Evolutionary conservation across 2,329 filamentous ascomycete genomes (phyloP), one percentile per base, ranked within the genome.

Genomic region (Alternaria triticina): DNA sequence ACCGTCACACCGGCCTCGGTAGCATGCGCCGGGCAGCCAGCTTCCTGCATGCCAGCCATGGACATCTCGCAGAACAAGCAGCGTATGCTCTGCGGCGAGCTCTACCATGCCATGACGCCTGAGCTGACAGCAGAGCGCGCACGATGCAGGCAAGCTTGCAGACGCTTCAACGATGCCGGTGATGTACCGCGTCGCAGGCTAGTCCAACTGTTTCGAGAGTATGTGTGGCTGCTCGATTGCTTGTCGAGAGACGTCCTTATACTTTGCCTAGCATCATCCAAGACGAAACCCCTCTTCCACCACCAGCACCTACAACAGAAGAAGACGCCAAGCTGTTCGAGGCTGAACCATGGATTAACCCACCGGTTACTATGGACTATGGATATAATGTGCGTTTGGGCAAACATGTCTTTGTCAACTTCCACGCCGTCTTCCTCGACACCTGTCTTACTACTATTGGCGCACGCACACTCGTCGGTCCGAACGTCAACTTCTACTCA

Each of bases 391-490:
- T 95, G 49, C 87, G 85, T 60, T 77, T 94, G 8, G 93, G 91
- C 17, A 82, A 87, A 47, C 88, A 89, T 58, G 91, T 92, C 13
- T 96, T 89, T 73, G 85, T 97, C 77, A 97, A 91, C 80, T 89
- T 86, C 76, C 90, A 93, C 79, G 90, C 87, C 70, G 89, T 88
- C 6, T 91, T 93, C 75, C 82, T 96, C 28, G 94, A 97, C 76
- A 94, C 91, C 1, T 91, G 89, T 76, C 80, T 84, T 27, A 91
- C 96, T 59, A 89, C 85, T 1, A 88, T 97, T 52, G 94, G 94
- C 1, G 86, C 89, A 5, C 88, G 93, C 57, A 95, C 92, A 1
- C 82, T 97, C 25, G 83, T 96, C 45, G 94, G 92, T 0, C 92
- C 94, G 2, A 92, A 93, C 74, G 91, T 93, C 45, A 89, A 85